Base-by-base conservation (phyloP, 2,329 filamentous ascomycete species). In the Achaetomium macrosporum region DNA sequence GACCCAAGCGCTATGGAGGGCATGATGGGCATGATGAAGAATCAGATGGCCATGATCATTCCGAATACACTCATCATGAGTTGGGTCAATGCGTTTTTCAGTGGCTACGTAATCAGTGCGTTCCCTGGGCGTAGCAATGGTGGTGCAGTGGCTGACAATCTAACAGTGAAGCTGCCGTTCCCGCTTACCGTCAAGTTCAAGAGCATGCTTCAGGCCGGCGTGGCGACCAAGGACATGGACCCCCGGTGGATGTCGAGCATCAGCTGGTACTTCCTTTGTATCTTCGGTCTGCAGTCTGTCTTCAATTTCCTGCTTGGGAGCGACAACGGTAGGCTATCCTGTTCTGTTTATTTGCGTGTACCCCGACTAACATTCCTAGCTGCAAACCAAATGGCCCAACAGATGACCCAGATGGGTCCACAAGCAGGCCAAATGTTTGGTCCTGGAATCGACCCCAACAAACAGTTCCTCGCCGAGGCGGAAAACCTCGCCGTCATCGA, bases 11-110 rank as follows among this genome's bases (percentile, higher is more conserved):
- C 89, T 54, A 99, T 99, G 93, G 95, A 99, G 68, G 92, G 91
- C 62, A 99, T 99, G 93, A 99, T 99, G 93, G 92, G 93, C 62
- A 96, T 96, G 90, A 95, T 99, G 89, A 99, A 99, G 81, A 91
- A 91, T 53, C 96, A 99, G 68, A 96, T 99, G 88, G 92, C 93
- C 59, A 99, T 97, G 93, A 97, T 99, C 76, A 90, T 99, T 54
- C 93, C 93, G 45, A 96, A 99, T 72, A 97, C 91, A 6, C 73
- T 99, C 68, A 99, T 99, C 62, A 99, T 99, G 93, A 93, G 92
- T 61, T 99, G 93, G 93, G 97, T 99, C 69, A 99, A 99, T 73
- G 91, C 93, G 0, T 99, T 97, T 68, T 99, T 99, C 66, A 95
- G 90, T 48, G 93, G 93, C 31, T 99, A 96, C 67, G 93, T 99